Conservation (phyloP, 768 basidiomycete species). For the Royoungia palumana region DNA sequence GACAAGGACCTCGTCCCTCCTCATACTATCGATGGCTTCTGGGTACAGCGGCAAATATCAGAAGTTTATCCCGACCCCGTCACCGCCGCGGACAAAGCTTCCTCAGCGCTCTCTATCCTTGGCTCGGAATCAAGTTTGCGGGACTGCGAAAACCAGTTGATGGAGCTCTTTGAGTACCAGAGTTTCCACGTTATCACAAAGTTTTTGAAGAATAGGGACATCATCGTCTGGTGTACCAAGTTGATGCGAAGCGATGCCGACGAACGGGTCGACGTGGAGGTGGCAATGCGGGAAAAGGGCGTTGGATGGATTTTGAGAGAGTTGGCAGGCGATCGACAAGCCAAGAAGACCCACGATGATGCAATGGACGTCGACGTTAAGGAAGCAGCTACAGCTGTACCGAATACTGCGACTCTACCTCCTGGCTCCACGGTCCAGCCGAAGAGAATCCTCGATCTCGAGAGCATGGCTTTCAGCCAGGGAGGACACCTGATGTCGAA, state of each 20-base stretch:
- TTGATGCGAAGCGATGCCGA: slow-evolving; percentile 86
- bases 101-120: slow-evolving; percentile 78
- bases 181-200: slow-evolving; percentile 87
- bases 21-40: slow-evolving; percentile 93
- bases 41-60: slow-evolving; percentile 93
- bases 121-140: slow-evolving; percentile 83
- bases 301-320: slow-evolving; percentile 94
- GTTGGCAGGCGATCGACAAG: slow-evolving; percentile 75
- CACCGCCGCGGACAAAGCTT: slow-evolving; percentile 89
- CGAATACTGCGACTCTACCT: slow-evolving; percentile 81
- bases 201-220: slow-evolving; percentile 93
- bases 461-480: slow-evolving; percentile 93
- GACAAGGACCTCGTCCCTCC: slow-evolving; percentile 84
- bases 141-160: slow-evolving; percentile 93
- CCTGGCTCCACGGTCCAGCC: slow-evolving; percentile 88
- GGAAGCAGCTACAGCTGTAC: slow-evolving; percentile 43
- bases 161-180: slow-evolving; percentile 94
- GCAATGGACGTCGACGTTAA: slow-evolving; percentile 81
- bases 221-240: slow-evolving; percentile 97
- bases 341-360: slow-evolving; percentile 47
- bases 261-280: slow-evolving; percentile 89
- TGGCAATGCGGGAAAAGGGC: slow-evolving; percentile 97
- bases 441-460: slow-evolving; percentile 81
- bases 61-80: slow-evolving; percentile 92
- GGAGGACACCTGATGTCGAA: slow-evolving; percentile 98